Evolutionary conservation across 2,329 filamentous ascomycete genomes (phyloP).

Genomic region (Achaetomium macrosporum): DNA sequence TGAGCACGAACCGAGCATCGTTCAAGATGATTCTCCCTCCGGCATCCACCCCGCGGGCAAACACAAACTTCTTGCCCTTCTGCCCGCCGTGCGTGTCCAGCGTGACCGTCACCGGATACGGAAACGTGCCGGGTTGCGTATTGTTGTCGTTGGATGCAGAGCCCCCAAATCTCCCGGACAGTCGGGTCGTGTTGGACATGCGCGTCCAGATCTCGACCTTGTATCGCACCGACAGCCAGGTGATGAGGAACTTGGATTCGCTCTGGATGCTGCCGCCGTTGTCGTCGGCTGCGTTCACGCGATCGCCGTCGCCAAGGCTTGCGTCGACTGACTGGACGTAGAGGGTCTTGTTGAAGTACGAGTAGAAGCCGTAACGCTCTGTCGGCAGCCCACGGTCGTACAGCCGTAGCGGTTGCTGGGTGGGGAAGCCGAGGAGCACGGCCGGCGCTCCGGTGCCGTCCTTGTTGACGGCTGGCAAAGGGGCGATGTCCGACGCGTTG

Average conservation of each 20-base stretch:
- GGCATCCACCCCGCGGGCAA: constrained; percentile 46
- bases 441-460: constrained; percentile 71
- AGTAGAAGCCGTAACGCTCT: constrained; percentile 93
- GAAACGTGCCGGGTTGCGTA: constrained; percentile 52
- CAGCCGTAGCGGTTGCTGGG: constrained; percentile 73
- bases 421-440: constrained; percentile 62
- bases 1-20: constrained; percentile 41
- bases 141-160: constrained; percentile 28
- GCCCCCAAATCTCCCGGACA: constrained; percentile 29
- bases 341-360: constrained; percentile 81
- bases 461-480: constrained; percentile 53
- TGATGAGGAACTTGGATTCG: constrained; percentile 51
- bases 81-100: constrained; percentile 59
- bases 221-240: constrained; percentile 55
- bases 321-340: constrained; percentile 59
- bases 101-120: constrained; percentile 56
- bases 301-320: not conserved
- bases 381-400: constrained; percentile 74
- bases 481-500: constrained; percentile 50
- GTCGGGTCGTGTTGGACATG: constrained; percentile 37
- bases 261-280: constrained; percentile 49
- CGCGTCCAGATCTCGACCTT: constrained; percentile 63
- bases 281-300: constrained; percentile 38
- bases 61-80: constrained; percentile 46
- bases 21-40: constrained; percentile 40